A percentile compares a stretch with the other conserved stretches of the same genome.
These are phyloP conservation scores for Canavalia ensiformis DNA, from an alignment of 306 rosid genomes.

Conservation along the genomic window DNA sequence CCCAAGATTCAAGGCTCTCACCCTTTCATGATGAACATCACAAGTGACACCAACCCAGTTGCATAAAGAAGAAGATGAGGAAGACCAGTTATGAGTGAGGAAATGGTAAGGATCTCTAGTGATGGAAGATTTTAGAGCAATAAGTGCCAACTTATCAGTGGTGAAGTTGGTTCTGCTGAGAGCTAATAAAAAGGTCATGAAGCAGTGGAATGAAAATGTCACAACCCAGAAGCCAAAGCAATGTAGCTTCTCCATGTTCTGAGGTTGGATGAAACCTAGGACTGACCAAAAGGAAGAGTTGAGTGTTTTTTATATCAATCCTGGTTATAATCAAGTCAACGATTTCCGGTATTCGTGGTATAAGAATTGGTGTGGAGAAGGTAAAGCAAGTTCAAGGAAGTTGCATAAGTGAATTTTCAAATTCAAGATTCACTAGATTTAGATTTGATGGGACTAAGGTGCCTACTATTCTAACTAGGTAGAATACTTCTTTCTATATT, in stretches of 20 bases:
- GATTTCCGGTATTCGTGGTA: no score
- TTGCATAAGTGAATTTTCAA: no score
- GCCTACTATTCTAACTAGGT: no score
- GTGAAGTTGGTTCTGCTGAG: conserved; percentile 11
- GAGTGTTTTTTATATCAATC: no score
- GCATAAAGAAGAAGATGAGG: conserved; percentile 22
- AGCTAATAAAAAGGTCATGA: neutral
- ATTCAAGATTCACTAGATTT: no score
- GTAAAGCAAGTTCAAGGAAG: no score
- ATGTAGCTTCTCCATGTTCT: conserved; percentile 8
- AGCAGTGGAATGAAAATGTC: conserved; percentile 5
- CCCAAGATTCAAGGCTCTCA: conserved; percentile 15
- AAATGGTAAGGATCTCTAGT: neutral
- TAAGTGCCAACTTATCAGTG: conserved; percentile 30
- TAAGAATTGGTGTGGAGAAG: no score
- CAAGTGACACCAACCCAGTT: conserved; percentile 49
- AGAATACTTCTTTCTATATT: no score
- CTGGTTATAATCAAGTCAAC: no score
- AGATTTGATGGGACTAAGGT: no score
- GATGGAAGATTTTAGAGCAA: conserved; percentile 39
- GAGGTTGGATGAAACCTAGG: neutral
- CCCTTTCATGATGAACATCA: conserved; percentile 6
- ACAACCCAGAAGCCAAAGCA: neutral
- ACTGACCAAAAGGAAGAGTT: no score
- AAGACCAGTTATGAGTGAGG: conserved; percentile 34